These are phyloP conservation scores for Wallemia ichthyophaga DNA, from an alignment of 1,284 basidiomycete genomes.

Conservation along the genomic window DNA sequence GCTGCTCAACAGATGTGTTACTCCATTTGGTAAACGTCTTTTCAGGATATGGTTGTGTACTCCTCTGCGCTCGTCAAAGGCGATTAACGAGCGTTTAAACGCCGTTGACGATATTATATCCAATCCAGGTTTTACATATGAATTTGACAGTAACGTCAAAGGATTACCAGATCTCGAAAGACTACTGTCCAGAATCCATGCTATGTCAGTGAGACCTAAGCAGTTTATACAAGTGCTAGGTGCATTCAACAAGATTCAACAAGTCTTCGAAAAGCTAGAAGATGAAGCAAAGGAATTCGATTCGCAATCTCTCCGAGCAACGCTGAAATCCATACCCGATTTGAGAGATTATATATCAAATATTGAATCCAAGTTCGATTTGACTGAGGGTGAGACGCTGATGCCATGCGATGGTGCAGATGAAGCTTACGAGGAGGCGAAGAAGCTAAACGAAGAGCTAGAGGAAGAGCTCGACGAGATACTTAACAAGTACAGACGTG, in stretches of 20 bases:
- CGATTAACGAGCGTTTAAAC: slow-evolving; percentile 77
- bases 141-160: slow-evolving; percentile 42
- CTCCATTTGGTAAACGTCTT: slow-evolving; percentile 75
- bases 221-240: slow-evolving; percentile 56
- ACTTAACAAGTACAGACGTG: slow-evolving; percentile 29
- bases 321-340: slow-evolving; percentile 54
- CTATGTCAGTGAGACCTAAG: slow-evolving; percentile 51
- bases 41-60: slow-evolving; percentile 83
- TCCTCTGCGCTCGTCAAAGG: slow-evolving; percentile 43
- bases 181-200: slow-evolving; percentile 71
- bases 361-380: slow-evolving; percentile 37
- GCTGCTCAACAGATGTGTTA: slow-evolving; percentile 52
- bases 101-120: slow-evolving; percentile 66
- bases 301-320: slow-evolving; percentile 36
- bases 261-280: slow-evolving; percentile 55
- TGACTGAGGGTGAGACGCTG: slow-evolving; percentile 29
- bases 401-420: slow-evolving; percentile 54
- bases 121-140: slow-evolving; percentile 37
- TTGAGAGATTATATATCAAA: slow-evolving; percentile 28
- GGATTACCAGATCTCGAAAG: slow-evolving; percentile 74
- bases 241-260: slow-evolving; percentile 57
- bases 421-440: slow-evolving; percentile 44
- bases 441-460: slow-evolving; percentile 31
- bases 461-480: slow-evolving; percentile 38
- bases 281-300: slow-evolving; percentile 43